phyloP scores from a whole-genome alignment of 371 early-diverging fungal genomes.

The Rhizopus arrhizus region DNA sequence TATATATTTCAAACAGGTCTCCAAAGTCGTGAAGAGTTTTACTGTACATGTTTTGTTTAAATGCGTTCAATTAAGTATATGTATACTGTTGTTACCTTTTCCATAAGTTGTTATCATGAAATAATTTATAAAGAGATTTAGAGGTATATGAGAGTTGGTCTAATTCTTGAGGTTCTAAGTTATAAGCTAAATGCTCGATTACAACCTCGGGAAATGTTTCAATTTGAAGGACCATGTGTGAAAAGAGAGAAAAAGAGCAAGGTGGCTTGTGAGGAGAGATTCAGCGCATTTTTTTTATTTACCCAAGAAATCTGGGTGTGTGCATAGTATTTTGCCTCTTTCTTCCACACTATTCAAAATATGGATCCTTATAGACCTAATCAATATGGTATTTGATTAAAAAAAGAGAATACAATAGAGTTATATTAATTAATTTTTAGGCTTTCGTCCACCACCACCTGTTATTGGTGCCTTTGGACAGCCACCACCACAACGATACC shows the following conservation, averaged over 20 bases:
- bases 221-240: slow-evolving; percentile 39
- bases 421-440: slow-evolving; percentile 1
- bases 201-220: slow-evolving; percentile 29
- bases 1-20: slow-evolving; percentile 51
- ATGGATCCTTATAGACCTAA: slow-evolving; percentile 38
- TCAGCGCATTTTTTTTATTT: slow-evolving; percentile 3
- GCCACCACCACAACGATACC: slow-evolving; percentile 9
- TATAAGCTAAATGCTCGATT: slow-evolving; percentile 26
- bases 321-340: slow-evolving; percentile 13
- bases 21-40: slow-evolving; percentile 57
- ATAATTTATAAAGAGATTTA: slow-evolving; percentile 28
- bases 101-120: slow-evolving; percentile 29
- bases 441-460: slow-evolving; percentile 19
- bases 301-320: background rate
- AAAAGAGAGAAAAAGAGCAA: slow-evolving; percentile 1
- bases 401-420: background rate
- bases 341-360: background rate
- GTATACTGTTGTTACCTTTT: slow-evolving; percentile 13
- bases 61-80: background rate
- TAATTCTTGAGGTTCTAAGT: slow-evolving; percentile 38
- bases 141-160: slow-evolving; percentile 23
- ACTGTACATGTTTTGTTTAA: slow-evolving; percentile 18
- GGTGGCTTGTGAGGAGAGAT: slow-evolving; percentile 3
- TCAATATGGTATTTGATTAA: slow-evolving; percentile 21
- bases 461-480: slow-evolving; percentile 10